Evolutionary conservation across 768 basidiomycete genomes (phyloP), one percentile per base, ranked within the genome.

Genomic region (Auricularia heimuer): DNA sequence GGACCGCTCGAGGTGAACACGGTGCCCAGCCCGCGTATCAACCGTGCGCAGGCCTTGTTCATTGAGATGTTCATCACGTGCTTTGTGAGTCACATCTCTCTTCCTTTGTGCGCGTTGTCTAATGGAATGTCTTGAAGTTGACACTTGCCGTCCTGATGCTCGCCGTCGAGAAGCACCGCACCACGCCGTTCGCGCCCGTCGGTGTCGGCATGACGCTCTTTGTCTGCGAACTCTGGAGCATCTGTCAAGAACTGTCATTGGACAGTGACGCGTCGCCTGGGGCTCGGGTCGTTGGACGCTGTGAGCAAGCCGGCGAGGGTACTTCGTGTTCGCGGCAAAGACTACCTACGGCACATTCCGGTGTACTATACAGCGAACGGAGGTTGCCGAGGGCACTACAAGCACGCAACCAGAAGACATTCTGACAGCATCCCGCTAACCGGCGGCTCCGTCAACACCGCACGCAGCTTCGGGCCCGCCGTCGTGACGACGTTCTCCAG

Each of bases 51-150:
- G 72, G 85, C 78, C 10, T 79, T 87, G 18, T 88, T 88, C 72
- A 86, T 88, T 66, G 87, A 89, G 71, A 84, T 87, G 81, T 88
- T 88, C 73, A 81, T 83, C 68, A 88, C 87, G 14, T 77, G 82
- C 12, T 77, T 79, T 16, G 77, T 88, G 47, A 16, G 81, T 84
- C 58, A 16, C 47, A 21, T 10, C 54, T 47, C 12, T 61, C 12
- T 24, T 33, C 37, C 3, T 8, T 21, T 33, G 35, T 10, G 39
- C 45, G 29, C 34, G 34, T 45, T 10, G 62, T 4, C 44, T 64
- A 29, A 29, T 29, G 29, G 3, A 11, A 14, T 39, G 0, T 3
- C 29, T 29, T 39, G 21, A 24, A 67, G 66, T 62, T 67, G 3
- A 44, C 63, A 8, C 62, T 67, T 8, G 47, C 67, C 34, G 67